Evolutionary conservation across 345 rosid genomes (phyloP).

Genomic region (Hypericum androsaemum): DNA sequence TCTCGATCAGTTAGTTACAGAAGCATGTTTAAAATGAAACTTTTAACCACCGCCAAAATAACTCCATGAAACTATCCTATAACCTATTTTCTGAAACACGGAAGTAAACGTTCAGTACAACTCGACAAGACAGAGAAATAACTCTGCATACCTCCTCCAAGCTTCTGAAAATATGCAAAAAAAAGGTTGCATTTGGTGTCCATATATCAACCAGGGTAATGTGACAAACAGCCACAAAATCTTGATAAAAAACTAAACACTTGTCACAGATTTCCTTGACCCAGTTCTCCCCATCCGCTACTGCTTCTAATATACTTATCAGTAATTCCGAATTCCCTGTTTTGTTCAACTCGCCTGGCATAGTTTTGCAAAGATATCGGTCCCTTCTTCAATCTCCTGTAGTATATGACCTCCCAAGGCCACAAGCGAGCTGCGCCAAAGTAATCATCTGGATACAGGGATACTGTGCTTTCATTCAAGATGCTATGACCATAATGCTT

Average conservation of each 20-base stretch:
- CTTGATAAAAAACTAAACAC: not conserved
- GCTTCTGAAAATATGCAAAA: too few relatives aligned
- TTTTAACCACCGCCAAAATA: too few relatives aligned
- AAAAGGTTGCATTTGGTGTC: too few relatives aligned
- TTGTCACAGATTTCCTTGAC: constrained; percentile 12
- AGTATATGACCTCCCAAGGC: constrained; percentile 38
- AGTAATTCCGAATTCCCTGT: constrained; percentile 32
- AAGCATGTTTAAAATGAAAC: too few relatives aligned
- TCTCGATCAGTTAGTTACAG: too few relatives aligned
- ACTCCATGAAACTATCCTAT: too few relatives aligned
- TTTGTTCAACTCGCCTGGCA: constrained; percentile 35
- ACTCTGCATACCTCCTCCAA: too few relatives aligned
- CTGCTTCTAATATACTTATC: constrained; percentile 42
- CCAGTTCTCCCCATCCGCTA: constrained; percentile 39
- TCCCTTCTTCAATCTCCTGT: constrained; percentile 47
- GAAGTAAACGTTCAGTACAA: too few relatives aligned
- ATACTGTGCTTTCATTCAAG: constrained; percentile 21
- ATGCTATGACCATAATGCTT: constrained; percentile 31
- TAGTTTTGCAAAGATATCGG: constrained; percentile 36
- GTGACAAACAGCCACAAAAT: too few relatives aligned
- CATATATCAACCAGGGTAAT: too few relatives aligned
- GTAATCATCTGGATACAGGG: constrained; percentile 22
- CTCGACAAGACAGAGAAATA: too few relatives aligned
- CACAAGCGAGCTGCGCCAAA: constrained; percentile 41
- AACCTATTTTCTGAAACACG: too few relatives aligned